Base-by-base conservation (phyloP, 306 rosid genomes). In the Sophora flavescens region DNA sequence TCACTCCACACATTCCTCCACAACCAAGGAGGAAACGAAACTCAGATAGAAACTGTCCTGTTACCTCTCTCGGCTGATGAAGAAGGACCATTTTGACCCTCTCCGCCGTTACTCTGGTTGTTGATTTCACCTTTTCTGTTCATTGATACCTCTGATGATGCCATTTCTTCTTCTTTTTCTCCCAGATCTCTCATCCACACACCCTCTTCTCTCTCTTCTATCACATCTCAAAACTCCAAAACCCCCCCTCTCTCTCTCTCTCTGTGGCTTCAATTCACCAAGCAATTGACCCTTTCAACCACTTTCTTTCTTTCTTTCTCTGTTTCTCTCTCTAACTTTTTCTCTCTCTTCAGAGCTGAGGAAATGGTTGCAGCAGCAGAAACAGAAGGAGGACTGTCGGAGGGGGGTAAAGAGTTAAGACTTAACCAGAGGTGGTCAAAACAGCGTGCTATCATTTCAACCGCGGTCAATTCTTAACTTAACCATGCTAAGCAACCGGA, bases 141-240 rank as follows among this genome's bases (percentile, higher is more conserved):
- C 68, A 82, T 77, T 30, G 89, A 82, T 50, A 85, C 89, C 82
- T 93, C 98, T 70, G 92, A 78, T 63, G 92, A 76, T 57, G 91
- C 69, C 98, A 90, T 89, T 67, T 58, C 18, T 67, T 32, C 41
- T 14, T 41, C 26, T 57, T 45, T 35, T 57, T 51, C 35, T 61
- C 83, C 75, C 86, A 93, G 95, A 90, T 93, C 93, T 85, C 83
- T 84, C 87, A 70, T 72, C 65, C 3, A 42, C 50, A 44, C 50
- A 10, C 14, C 11, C 32, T 30, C 30, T 28, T 1, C 32, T 30
- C 3, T 30, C 32, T 30, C 2, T 30, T 30, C 54, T 11, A 8
- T 13, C 63, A 76, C 78, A 76, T 70, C 41, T 3, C 39, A 51
- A 4, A 53, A 15, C 76, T 4, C 32, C 32, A 35, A 35, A 1